phyloP scores from a whole-genome alignment of 352 stramenopile species.

The Phytophthora lateralis region DNA sequence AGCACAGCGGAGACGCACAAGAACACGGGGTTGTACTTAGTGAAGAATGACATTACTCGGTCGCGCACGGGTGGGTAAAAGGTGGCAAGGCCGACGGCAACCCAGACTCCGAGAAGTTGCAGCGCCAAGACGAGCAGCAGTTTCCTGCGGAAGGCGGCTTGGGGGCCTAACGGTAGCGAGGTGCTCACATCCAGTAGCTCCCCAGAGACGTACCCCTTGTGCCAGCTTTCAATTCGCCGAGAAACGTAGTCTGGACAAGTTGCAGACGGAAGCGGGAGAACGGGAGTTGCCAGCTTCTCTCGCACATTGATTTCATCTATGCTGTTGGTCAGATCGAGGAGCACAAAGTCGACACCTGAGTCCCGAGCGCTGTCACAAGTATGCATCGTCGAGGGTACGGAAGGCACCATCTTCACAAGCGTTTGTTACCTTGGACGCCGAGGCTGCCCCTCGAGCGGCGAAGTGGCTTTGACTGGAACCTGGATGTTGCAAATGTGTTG shows the following conservation, averaged over 20 bases:
- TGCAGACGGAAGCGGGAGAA: conserved; percentile 23
- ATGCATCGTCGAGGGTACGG: not conserved
- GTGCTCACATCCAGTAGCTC: conserved; percentile 34
- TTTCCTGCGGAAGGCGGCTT: conserved; percentile 43
- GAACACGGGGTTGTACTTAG: conserved; percentile 9
- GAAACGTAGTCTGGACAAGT: conserved; percentile 27
- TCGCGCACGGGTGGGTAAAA: conserved; percentile 25
- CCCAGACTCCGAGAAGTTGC: conserved; percentile 36
- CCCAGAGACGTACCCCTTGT: conserved; percentile 12
- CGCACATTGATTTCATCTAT: conserved; percentile 9
- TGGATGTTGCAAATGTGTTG: conserved; percentile 1
- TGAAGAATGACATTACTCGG: conserved; percentile 21
- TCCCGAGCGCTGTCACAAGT: conserved; percentile 1
- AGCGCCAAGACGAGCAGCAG: conserved; percentile 36
- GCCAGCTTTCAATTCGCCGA: conserved; percentile 30
- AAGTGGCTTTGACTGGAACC: not conserved
- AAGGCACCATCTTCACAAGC: conserved; percentile 5
- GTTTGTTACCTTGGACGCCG: not conserved
- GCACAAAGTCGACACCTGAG: conserved; percentile 23
- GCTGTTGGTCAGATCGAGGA: conserved; percentile 25
- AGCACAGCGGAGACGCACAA: conserved; percentile 11
- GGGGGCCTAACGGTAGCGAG: conserved; percentile 30
- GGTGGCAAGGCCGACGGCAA: conserved; percentile 27
- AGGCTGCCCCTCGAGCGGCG: not conserved
- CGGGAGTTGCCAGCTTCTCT: conserved; percentile 14